phyloP scores from a whole-genome alignment of 2,329 filamentous ascomycete species.

The Madurella fahalii region DNA sequence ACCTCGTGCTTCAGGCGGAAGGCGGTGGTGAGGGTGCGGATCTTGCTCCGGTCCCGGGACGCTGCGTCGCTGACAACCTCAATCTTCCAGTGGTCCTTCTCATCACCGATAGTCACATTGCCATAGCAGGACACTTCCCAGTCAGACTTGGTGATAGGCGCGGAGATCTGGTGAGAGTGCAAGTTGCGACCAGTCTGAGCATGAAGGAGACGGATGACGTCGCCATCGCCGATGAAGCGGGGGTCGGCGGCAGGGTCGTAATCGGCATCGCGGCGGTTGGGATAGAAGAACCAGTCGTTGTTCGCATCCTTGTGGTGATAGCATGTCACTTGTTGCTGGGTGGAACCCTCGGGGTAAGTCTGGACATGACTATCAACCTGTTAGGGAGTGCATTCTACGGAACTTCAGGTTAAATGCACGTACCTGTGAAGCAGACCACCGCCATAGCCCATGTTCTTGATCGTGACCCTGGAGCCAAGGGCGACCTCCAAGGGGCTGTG shows the following conservation, averaged over 20 bases:
- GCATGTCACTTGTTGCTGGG: slow-evolving; percentile 95
- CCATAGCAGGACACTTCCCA: slow-evolving; percentile 95
- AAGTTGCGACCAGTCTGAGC: slow-evolving; percentile 94
- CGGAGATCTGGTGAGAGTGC: slow-evolving; percentile 86
- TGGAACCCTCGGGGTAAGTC: slow-evolving; percentile 89
- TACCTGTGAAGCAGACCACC: slow-evolving; percentile 77
- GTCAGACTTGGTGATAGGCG: slow-evolving; percentile 83
- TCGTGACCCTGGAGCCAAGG: slow-evolving; percentile 79
- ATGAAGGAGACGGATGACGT: slow-evolving; percentile 82
- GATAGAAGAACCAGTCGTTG: slow-evolving; percentile 99
- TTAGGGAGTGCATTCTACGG: neutral
- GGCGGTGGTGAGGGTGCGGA: slow-evolving; percentile 87
- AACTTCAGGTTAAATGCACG: neutral
- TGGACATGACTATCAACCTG: slow-evolving; percentile 72
- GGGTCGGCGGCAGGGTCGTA: slow-evolving; percentile 69
- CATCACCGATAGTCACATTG: slow-evolving; percentile 90
- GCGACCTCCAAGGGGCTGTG: slow-evolving; percentile 92
- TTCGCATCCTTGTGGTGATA: slow-evolving; percentile 99
- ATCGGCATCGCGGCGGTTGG: slow-evolving; percentile 72
- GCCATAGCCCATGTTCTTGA: slow-evolving; percentile 99
- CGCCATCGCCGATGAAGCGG: slow-evolving; percentile 73
- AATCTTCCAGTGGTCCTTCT: slow-evolving; percentile 95
- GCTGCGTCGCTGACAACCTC: slow-evolving; percentile 89
- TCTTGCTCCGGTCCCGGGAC: slow-evolving; percentile 75
- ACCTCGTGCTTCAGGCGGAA: slow-evolving; percentile 82